These are phyloP conservation scores for Kitagawia praeruptora DNA, from an alignment of 129 eudicot genomes.

Conservation along the genomic window DNA sequence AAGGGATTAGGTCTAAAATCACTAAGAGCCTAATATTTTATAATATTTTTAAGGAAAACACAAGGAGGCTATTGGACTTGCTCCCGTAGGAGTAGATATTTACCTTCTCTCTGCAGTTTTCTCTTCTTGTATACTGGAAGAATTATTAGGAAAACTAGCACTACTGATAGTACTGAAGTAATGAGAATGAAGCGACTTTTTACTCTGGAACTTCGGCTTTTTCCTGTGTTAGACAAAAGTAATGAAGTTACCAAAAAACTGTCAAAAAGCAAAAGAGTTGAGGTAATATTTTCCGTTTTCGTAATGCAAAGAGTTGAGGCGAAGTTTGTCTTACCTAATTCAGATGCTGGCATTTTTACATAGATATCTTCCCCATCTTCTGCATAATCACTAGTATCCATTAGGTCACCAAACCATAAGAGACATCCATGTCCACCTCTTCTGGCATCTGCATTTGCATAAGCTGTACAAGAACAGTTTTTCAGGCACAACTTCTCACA, in stretches of 20 bases:
- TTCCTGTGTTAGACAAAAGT: neutral
- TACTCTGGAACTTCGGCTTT: neutral
- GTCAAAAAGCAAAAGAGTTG: neutral
- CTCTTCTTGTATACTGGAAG: neutral
- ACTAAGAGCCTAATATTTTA: no score
- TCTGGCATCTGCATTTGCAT: neutral
- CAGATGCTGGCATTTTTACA: slow-evolving; percentile 1
- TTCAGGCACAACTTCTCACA: slow-evolving; percentile 7
- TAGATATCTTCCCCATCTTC: neutral
- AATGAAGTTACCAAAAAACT: no score
- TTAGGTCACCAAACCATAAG: neutral
- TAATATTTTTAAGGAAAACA: no score
- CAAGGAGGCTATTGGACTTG: no score
- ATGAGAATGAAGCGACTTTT: neutral
- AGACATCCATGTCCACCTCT: neutral
- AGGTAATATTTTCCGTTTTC: neutral
- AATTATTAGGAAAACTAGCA: neutral
- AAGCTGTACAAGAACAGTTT: slow-evolving; percentile 18
- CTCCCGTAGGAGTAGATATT: neutral
- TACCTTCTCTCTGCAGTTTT: neutral
- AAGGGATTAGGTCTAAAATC: no score
- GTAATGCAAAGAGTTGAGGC: neutral
- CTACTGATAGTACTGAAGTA: neutral
- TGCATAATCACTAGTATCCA: neutral
- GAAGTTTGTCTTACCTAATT: neutral